phyloP scores from a whole-genome alignment of 345 rosid species.

The Populus nigra region DNA sequence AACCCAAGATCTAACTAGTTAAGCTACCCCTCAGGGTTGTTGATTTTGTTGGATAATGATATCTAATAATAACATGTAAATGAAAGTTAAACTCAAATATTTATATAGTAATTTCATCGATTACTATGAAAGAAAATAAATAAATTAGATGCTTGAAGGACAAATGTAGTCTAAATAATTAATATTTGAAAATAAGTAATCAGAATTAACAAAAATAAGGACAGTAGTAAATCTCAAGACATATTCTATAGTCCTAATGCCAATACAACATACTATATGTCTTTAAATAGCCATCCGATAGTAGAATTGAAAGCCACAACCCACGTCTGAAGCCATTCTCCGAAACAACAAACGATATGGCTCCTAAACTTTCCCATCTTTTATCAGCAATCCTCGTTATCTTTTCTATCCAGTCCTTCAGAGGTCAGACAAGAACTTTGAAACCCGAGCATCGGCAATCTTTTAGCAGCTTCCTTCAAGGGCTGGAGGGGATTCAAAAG shows the following conservation, averaged over 20 bases:
- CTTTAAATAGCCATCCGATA: neutral
- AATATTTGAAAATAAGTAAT: no score
- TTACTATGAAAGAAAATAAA: no score
- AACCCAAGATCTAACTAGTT: no score
- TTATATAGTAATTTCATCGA: no score
- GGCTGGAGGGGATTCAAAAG: constrained; percentile 11
- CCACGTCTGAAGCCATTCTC: neutral
- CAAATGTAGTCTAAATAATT: no score
- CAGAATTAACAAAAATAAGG: neutral
- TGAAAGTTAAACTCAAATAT: no score
- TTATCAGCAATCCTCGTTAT: neutral
- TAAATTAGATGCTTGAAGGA: no score
- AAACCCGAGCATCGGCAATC: neutral
- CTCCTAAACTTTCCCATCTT: neutral
- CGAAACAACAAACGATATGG: neutral
- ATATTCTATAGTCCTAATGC: neutral
- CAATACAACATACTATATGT: neutral
- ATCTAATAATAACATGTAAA: no score
- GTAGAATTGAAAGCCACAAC: neutral
- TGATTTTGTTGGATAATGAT: no score
- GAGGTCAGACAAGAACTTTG: neutral
- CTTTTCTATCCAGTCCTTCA: neutral
- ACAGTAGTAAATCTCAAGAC: no score
- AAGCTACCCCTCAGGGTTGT: no score
- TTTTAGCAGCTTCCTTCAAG: neutral